A percentile compares a stretch with the other conserved stretches of the same genome.
These are phyloP conservation scores for Cladophialophora chaetospira DNA, from an alignment of 2,329 filamentous ascomycete genomes.

Conservation along the genomic window DNA sequence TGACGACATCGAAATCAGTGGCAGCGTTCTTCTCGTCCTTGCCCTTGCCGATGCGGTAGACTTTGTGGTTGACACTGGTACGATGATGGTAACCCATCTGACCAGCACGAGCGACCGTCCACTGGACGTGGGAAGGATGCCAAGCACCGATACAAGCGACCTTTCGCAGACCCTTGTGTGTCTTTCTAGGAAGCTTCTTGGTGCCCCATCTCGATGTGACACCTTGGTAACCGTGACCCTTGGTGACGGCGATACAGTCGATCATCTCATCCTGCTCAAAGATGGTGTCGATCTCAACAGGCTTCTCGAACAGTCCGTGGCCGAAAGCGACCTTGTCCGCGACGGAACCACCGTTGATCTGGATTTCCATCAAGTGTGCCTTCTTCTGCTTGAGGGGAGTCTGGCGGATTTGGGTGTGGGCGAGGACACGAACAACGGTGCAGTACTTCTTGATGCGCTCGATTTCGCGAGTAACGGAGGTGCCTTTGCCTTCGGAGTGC, in stretches of 20 bases:
- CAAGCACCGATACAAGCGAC: conserved; percentile 99
- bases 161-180: conserved; percentile 99
- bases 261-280: conserved; percentile 99
- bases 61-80: conserved; percentile 99
- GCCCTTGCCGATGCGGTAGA: conserved; percentile 97
- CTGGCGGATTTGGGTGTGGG: conserved; percentile 99
- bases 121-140: conserved; percentile 99
- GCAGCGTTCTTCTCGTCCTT: conserved; percentile 88
- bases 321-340: conserved; percentile 97
- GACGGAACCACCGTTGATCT: conserved; percentile 96
- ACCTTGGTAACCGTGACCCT: conserved; percentile 98
- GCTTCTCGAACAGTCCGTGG: conserved; percentile 98
- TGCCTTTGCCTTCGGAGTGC: conserved; percentile 90
- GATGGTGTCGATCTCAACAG: conserved; percentile 85
- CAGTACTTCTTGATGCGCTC: conserved; percentile 99
- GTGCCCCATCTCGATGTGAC: conserved; percentile 98
- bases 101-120: conserved; percentile 99
- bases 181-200: conserved; percentile 99
- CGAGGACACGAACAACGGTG: conserved; percentile 97
- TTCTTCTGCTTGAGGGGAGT: conserved; percentile 99
- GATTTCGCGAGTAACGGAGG: conserved; percentile 92
- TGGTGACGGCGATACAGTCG: conserved; percentile 98
- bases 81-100: conserved; percentile 99
- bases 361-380: conserved; percentile 99
- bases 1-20: conserved; percentile 94